Base-by-base conservation (phyloP, 176 grass and related monocot genomes). In the Themeda triandra region DNA sequence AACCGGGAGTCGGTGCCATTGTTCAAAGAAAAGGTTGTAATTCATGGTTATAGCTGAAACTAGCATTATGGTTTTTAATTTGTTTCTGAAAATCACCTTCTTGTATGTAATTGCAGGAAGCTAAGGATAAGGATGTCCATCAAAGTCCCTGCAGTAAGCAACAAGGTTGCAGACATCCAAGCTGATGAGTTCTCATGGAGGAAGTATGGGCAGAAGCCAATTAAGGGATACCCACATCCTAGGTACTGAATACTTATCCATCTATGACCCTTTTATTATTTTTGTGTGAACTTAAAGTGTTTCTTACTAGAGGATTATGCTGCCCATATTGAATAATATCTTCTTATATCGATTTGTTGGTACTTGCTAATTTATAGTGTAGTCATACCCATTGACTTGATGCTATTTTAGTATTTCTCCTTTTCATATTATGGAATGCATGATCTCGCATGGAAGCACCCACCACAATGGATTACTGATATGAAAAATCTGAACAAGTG, bases 151-250 rank as follows among this genome's bases (percentile, higher is more conserved):
- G 96, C 96, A 37, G 88, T 98, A 62, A 98, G 96, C 84, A 94
- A 95, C 71, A 98, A 98, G 86, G 82, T 98, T 7, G 93, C 93
- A 25, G 96, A 95, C 89, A 98, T 98, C 62, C 96, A 93, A 31
- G 69, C 86, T 17, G 96, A 98, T 66, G 96, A 98, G 56, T 98
- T 92, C 90, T 95, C 96, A 0, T 98, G 96, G 96, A 84, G 96
- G 69, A 98, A 98, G 76, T 98, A 98, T 63, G 96, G 96, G 15
- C 96, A 98, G 89, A 98, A 98, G 69, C 96, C 96, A 71, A 98
- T 98, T n/a, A 98, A 98, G 63, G 96, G 96, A 69, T 98, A 93
- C 68, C 96, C 96, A 9, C 91, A 98, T 95, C 96, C 96, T 82
- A 98, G 96, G 96, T 98, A 92, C 71, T 39, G 25, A n/a, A n/a